Conservation (phyloP, 2,329 filamentous ascomycete genomes). For the Cladophialophora carrionii region DNA sequence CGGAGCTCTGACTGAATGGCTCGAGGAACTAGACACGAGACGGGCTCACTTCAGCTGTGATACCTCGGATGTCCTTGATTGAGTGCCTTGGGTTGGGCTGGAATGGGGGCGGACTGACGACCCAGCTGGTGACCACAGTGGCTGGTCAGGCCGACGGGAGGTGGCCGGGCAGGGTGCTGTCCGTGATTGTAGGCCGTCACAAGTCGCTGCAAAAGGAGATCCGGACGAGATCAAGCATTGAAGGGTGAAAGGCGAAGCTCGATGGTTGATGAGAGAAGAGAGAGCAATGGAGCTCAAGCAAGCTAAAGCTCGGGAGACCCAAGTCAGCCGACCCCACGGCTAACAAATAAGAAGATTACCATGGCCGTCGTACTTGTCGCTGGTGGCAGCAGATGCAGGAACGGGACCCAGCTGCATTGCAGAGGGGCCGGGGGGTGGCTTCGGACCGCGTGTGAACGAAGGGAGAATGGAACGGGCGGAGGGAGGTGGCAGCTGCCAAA, state of each 20-base stretch:
- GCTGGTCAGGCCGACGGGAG: not conserved
- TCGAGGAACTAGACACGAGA: conserved; percentile 21
- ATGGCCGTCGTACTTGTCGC: not conserved
- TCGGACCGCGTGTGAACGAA: not conserved
- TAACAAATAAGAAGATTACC: not conserved
- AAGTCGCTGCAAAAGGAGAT: not conserved
- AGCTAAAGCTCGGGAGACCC: conserved; percentile 4
- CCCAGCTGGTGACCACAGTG: not conserved
- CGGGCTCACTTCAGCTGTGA: conserved; percentile 14
- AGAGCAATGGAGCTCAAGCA: conserved; percentile 1
- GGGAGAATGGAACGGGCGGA: conserved; percentile 6
- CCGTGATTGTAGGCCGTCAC: not conserved
- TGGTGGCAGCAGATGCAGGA: conserved; percentile 13
- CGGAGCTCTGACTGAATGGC: conserved; percentile 9
- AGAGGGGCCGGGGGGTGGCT: not conserved
- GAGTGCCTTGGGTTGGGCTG: conserved; percentile 16
- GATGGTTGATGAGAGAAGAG: conserved; percentile 2
- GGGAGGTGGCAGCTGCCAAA: not conserved
- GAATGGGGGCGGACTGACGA: not conserved
- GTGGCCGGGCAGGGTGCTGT: not conserved
- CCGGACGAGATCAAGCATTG: not conserved
- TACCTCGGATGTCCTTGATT: conserved; percentile 6
- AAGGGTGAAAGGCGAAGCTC: not conserved
- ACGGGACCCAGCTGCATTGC: conserved; percentile 8
- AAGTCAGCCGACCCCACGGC: conserved; percentile 10